Evolutionary conservation across 768 basidiomycete species (phyloP), one percentile per base, ranked within the genome.

Genomic region (Naganishia onofrii): DNA sequence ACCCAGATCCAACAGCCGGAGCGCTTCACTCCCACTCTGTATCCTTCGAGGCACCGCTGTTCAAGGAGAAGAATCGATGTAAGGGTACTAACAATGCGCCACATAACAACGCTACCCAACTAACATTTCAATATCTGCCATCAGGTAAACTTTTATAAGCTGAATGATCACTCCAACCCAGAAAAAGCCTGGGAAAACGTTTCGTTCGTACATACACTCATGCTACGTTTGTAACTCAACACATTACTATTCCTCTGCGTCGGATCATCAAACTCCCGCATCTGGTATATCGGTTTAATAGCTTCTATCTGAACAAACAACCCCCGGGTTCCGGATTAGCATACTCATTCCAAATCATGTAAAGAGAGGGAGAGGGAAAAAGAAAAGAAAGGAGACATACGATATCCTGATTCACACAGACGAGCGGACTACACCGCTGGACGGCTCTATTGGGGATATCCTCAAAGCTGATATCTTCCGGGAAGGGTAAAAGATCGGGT

Each of bases 381-480:
- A 15, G 15, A 2, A 15, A 42, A 42, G 42, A 26, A 17, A 19
- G n/a, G 3, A 23, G 15, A 74, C 79, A 73, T 46, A 79, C 79
- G 13, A 80, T 78, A 73, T 80, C 78, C 53, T 80, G 78, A 68
- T 80, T 80, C n/a, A 76, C 66, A 67, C 79, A 79, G 2, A 73
- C 64, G 19, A 80, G 66, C 1, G 79, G 79, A 73, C 76, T 75
- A 34, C 75, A 71, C 13, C 79, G 66, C 42, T 72, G 63, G 1
- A 78, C 71, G 57, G 77, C 76, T 7, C 70, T 53, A 60, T 73
- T 70, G 2, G 78, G 78, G 4, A 79, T 78, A 64, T 77, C 75
- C 55, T 71, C 72, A 2, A 80, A 72, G 15, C 56, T 54, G 12
- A 76, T 67, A 68, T 76, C 76, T 12, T 71, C 71, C 5, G 60